Conservation (phyloP, 306 rosid genomes). For the Cucurbita moschata region DNA sequence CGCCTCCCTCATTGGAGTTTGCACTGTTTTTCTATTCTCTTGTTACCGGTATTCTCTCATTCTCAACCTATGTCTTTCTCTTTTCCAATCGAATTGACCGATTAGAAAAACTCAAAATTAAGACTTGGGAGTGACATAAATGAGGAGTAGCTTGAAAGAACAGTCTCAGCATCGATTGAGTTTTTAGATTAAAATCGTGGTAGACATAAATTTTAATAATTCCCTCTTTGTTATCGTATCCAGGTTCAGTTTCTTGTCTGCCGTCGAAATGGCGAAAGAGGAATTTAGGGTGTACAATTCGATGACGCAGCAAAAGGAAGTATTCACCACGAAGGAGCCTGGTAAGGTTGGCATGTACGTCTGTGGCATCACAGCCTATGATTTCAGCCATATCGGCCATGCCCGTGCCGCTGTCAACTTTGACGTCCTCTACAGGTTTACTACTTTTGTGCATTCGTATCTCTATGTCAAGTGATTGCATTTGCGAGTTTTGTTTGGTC, state of each 20-base stretch:
- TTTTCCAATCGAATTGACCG: background rate
- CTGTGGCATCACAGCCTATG: constrained; percentile 86
- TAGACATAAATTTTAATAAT: background rate
- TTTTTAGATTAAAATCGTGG: background rate
- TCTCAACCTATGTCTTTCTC: background rate
- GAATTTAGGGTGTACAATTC: constrained; percentile 64
- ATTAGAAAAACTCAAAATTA: background rate
- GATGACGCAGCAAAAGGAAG: constrained; percentile 70
- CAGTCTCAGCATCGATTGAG: background rate
- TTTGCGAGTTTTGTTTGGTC: no score
- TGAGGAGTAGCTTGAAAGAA: background rate
- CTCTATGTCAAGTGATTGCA: background rate
- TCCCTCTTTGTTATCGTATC: no score
- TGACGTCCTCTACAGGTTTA: constrained; percentile 68
- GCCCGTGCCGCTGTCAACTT: constrained; percentile 87
- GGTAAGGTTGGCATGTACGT: constrained; percentile 79
- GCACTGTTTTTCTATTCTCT: background rate
- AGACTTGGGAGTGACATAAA: background rate
- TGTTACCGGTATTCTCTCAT: background rate
- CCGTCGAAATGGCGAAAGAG: constrained; percentile 40
- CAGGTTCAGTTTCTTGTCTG: background rate
- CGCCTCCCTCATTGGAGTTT: background rate
- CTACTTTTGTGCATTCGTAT: constrained; percentile 26
- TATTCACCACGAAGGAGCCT: constrained; percentile 38
- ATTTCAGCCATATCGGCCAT: constrained; percentile 79